phyloP scores from a whole-genome alignment of 2,329 filamentous ascomycete genomes.

The Cordyceps javanica region DNA sequence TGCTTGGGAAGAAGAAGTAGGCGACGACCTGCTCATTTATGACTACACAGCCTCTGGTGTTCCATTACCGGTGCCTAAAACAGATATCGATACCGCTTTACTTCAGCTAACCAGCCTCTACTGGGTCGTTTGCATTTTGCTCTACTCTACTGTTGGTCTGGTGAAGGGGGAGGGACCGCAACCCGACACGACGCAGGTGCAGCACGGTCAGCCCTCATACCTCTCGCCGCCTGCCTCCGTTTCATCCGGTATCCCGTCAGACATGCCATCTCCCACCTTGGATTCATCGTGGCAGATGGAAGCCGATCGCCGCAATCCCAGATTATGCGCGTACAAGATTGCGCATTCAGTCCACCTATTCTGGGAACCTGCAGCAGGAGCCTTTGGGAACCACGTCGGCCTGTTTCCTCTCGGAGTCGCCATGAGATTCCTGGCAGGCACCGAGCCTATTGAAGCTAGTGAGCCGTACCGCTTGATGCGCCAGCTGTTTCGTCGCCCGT shows the following conservation, averaged over 20 bases:
- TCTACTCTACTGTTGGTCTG: slow-evolving; percentile 1
- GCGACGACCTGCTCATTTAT: not conserved
- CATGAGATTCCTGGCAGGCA: slow-evolving; percentile 14
- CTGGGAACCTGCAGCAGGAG: slow-evolving; percentile 12
- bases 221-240: not conserved
- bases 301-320: not conserved
- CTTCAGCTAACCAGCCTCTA: slow-evolving; percentile 5
- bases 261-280: not conserved
- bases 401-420: slow-evolving; percentile 15
- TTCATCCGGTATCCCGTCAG: not conserved
- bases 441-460: slow-evolving; percentile 13
- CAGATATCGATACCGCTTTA: not conserved
- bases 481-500: slow-evolving; percentile 14
- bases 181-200: not conserved
- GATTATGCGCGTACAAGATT: slow-evolving; percentile 15
- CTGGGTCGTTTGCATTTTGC: not conserved
- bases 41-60: not conserved
- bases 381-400: slow-evolving; percentile 9
- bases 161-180: not conserved
- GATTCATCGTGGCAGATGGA: not conserved
- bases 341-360: slow-evolving; percentile 14
- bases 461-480: slow-evolving; percentile 13
- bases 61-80: not conserved
- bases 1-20: slow-evolving; percentile 3
- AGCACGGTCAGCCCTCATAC: not conserved